phyloP scores from a whole-genome alignment of 2,329 filamentous ascomycete species.

The Sporothrix luriei region DNA sequence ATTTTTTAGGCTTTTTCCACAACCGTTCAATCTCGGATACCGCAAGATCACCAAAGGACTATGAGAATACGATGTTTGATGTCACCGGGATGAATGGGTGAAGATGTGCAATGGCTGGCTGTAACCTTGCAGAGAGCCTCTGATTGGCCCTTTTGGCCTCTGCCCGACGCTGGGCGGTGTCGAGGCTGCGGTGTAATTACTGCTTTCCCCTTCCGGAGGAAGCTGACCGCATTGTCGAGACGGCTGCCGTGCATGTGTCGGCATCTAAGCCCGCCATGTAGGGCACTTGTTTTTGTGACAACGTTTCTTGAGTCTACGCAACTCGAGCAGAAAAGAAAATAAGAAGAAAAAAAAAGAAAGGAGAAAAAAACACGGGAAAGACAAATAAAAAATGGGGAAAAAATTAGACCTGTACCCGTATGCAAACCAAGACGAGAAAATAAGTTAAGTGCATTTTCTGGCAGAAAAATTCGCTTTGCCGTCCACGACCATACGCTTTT shows the following conservation, averaged over 20 bases:
- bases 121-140: neutral
- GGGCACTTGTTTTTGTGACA: no score
- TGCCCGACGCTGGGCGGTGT: neutral
- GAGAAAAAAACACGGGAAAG: no score
- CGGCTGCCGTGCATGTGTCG: conserved; percentile 13
- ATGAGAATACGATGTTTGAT: conserved; percentile 22
- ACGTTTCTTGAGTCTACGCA: no score
- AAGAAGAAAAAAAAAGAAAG: neutral
- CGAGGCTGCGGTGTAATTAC: conserved; percentile 8
- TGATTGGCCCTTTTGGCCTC: neutral
- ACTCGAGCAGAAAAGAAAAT: neutral
- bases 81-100: conserved; percentile 16
- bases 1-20: neutral
- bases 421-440: neutral
- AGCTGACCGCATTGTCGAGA: conserved; percentile 16
- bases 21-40: conserved; percentile 12
- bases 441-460: neutral
- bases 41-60: conserved; percentile 4
- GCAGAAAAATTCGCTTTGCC: neutral
- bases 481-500: neutral
- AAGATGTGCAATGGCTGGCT: neutral
- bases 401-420: no score
- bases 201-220: conserved; percentile 9
- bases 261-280: neutral
- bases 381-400: no score